Base-by-base conservation (phyloP, 495 filamentous ascomycete species). In the Penicillium dipodomyicola region DNA sequence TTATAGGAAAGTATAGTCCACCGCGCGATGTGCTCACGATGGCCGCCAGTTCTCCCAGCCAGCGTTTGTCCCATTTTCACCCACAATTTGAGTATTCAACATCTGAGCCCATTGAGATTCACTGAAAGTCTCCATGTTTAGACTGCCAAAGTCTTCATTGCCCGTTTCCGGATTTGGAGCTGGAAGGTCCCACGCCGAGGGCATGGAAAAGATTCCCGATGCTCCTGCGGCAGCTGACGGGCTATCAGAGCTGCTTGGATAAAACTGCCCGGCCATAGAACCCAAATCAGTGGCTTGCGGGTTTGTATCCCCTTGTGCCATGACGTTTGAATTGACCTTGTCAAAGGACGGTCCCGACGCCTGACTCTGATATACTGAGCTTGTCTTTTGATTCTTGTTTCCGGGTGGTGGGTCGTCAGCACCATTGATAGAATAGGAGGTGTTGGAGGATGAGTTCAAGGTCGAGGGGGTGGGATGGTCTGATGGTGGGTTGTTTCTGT, bases 21-120 rank as follows among this genome's bases (percentile, higher is more conserved):
- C 2, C 5, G 19, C 37, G 9, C 14, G 5, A 22, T 52, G 23
- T 7, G 12, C 42, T 67, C 62, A 67, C 7, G 66, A 60, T 48
- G 46, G 54, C 5, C 62, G 69, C 68, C 69, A 73, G 23, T 57
- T 65, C 39, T 64, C 62, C 69, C 69, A 73, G n/a, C 65, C 59
- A 39, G 50, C 12, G 2, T 22, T 41, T 39, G 40, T 55, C 8
- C 54, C 57, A 33, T 44, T 56, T 22, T 54, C 56, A 15, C 62
- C 57, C 50, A 74, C 33, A 1, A 75, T 67, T 29, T 75, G 68
- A 7, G 66, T 22, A n/a, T 59, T 54, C 54, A 77, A 37, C 0
- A 76, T 65, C 25, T 75, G 68, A 2, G 71, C 71, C 71, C 73
- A 76, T 40, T 77, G 73, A 15, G 63, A 64, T 12, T 71, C 70